Base-by-base conservation (phyloP, 768 basidiomycete species). In the Hypsizygus marmoreus region DNA sequence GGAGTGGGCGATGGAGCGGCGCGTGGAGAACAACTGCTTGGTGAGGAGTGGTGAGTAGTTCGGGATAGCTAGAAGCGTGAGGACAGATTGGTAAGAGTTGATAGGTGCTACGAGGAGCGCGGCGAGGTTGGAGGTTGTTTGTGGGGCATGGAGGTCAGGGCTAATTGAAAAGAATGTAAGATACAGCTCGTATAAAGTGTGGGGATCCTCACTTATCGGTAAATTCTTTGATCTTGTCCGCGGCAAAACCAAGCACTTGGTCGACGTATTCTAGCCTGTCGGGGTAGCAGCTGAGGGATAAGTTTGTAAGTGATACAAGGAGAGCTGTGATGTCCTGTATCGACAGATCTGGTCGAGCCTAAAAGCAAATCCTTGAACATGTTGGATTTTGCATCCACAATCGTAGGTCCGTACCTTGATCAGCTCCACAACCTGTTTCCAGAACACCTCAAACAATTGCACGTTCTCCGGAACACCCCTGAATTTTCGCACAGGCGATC, bases 271-370 rank as follows among this genome's bases (percentile, higher is more conserved):
- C 94, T 39, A 98, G 77, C 54, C 91, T 77, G 60, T 98, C 95
- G 2, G 97, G 97, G 65, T 99, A 99, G 67, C 95, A 98, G 65
- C 91, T 95, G 19, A 99, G 71, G 0, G 93, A 95, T 9, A 98
- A 79, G 65, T 98, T 98, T 24, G 92, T 90, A 29, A 99, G 73
- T 1, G 97, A 99, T 13, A 98, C 95, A 41, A 97, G 75, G 14
- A 98, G 82, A 0, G 95, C 97, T 0, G 97, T 98, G 63, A 97
- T 86, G 59, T 99, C 97, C 66, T 97, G 95, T 62, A 99, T 92
- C 35, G 93, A 92, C 24, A 99, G 71, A 65, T 99, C 97, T 10
- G 97, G 97, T 49, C 97, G 88, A 49, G 95, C 95, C 94, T 95
- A 60, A 3, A 39, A 16, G 28, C 19, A 30, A n/a, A 17, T 14